phyloP scores from a whole-genome alignment of 164 flowering plant species.

The Tetracentron sinense region DNA sequence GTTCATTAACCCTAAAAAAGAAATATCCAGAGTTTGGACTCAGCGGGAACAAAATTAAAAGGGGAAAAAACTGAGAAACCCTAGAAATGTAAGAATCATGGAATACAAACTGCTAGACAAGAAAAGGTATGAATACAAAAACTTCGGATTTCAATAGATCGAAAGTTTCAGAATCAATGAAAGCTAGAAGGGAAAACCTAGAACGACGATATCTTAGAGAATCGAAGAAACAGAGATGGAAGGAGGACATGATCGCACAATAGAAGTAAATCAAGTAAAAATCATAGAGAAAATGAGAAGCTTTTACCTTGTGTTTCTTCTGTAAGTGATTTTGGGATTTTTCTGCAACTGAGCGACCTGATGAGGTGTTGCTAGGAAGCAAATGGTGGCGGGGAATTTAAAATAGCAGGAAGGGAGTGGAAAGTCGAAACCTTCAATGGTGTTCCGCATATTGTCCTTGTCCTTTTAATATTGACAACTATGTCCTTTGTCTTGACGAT shows the following conservation, averaged over 20 bases:
- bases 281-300: not conserved
- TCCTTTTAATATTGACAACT: not conserved
- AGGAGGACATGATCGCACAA: not conserved
- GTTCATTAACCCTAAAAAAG: not conserved
- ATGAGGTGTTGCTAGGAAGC: not conserved
- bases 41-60: no score
- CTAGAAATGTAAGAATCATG: not conserved
- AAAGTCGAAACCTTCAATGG: no score
- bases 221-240: not conserved
- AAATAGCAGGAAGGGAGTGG: not conserved
- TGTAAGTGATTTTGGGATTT: not conserved
- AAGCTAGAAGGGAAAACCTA: not conserved
- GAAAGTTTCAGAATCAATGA: not conserved
- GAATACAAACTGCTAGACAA: no score
- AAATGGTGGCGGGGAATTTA: slow-evolving; percentile 32
- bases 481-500: no score
- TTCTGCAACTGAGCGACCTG: not conserved
- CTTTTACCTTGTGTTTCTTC: not conserved
- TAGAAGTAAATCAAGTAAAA: not conserved
- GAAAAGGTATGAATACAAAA: no score
- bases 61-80: not conserved
- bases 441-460: not conserved
- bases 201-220: not conserved
- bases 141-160: no score
- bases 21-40: no score